Base-by-base conservation (phyloP, 495 filamentous ascomycete species). In the Baudoinia panamericana region DNA sequence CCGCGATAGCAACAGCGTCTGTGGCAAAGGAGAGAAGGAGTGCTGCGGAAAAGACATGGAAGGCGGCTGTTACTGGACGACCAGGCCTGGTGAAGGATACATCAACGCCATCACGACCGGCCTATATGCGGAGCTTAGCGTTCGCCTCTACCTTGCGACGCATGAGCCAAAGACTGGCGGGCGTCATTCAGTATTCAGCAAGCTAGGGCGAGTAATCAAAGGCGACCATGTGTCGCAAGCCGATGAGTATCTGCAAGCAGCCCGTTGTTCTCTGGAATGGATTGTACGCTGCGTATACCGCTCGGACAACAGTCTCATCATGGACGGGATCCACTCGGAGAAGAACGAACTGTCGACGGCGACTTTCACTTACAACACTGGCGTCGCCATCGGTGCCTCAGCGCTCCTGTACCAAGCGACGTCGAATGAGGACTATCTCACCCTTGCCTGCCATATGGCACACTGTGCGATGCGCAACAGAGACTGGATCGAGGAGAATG, bases 281-380 rank as follows among this genome's bases (percentile, higher is more conserved):
- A 51, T 51, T 33, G 21, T 51, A 27, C 42, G 48, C n/a, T 46
- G 48, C 36, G 16, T 49, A 2, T 51, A 51, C 34, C 48, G 40
- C 1, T 29, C 42, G 4, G 23, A 24, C 12, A 36, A 46, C 13
- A 43, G n/a, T 20, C 35, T 51, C 3, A 43, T 51, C 4, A 36
- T 46, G 19, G 48, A 51, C 30, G 30, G 24, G 8, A 41, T 51
- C 18, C 6, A 18, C 4, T 24, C 34, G 15, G 39, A 43, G 21
- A 37, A 32, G 31, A 16, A 39, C 12, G 13, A 42, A 13, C 26
- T 36, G 4, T 16, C 31, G n/a, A 28, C 46, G 27, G 46, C 42
- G 48, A 43, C 48, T n/a, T 51, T 51, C 24, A 46, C 37, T 4
- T 51, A 51, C 31, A 41, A 15, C n/a, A 51, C 48, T 9, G 48